Percentiles rank a stretch among this genome's conserved stretches.
These are phyloP conservation scores for Aureobasidium subglaciale DNA, from an alignment of 2,329 filamentous ascomycete species.

Conservation along the genomic window DNA sequence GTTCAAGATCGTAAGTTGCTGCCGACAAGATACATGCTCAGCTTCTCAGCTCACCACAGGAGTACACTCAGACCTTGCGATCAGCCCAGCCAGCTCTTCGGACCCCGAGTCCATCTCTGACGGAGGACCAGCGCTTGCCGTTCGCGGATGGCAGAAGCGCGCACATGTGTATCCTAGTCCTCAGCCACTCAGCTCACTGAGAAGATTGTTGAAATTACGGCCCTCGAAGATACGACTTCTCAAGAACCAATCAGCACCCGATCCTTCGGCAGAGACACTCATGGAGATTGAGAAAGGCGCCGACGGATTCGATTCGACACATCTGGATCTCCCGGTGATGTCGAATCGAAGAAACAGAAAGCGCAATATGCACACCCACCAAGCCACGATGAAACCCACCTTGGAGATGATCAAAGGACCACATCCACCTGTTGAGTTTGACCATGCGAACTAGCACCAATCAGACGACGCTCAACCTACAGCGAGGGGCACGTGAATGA, in stretches of 20 bases:
- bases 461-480: background rate
- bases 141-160: background rate
- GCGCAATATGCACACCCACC: background rate
- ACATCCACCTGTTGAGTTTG: background rate
- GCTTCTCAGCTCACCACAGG: background rate
- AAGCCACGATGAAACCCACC: background rate
- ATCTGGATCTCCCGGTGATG: background rate
- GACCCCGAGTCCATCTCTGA: conserved; percentile 4
- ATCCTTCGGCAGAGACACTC: background rate
- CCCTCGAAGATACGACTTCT: background rate
- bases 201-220: background rate
- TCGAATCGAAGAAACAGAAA: background rate
- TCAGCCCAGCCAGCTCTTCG: background rate
- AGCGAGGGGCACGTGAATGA: background rate
- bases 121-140: background rate
- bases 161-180: background rate
- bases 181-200: background rate
- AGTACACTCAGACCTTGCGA: background rate
- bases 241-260: background rate
- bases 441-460: background rate
- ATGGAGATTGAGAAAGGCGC: background rate
- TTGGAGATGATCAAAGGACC: background rate
- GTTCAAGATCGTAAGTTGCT: background rate
- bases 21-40: too few relatives aligned
- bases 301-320: background rate